Base-by-base conservation (phyloP, 225 moss, liverwort and hornwort species). In the Asterella californica region DNA sequence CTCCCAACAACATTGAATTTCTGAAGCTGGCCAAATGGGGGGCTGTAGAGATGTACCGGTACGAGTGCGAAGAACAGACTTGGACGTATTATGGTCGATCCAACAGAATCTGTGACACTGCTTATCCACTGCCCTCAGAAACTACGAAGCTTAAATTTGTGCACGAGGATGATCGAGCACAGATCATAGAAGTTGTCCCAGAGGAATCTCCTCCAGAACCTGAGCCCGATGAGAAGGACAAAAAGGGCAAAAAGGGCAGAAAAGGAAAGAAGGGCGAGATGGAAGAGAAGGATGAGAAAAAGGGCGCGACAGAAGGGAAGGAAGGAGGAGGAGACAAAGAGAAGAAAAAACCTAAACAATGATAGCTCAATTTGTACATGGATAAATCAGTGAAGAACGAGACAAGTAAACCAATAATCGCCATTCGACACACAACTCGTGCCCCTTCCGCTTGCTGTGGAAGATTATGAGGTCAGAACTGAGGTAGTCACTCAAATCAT, bases 41-140 rank as follows among this genome's bases (percentile, higher is more conserved):
- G 0, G 50, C 49, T 4, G 78, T 84, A 5, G 87, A 87, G 64
- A 82, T 87, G 80, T 87, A 84, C 25, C 82, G 76, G 68, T 69
- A 80, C 15, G 87, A 87, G 67, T 61, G 67, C 32, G 69, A 79
- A 10, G 68, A 36, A 19, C 81, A 78, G 59, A 82, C 74, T 0
- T 87, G 87, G 87, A 80, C 73, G 0, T 84, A 76, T 75, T 87
- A 84, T 80, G 87, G 87, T 5, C 66, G 65, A 53, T 84, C 87
- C 1, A 45, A 74, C 5, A 72, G 84, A 57, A 84, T 87, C 42
- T 87, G 87, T 71, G 87, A 87, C 11, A 82, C 82, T 15, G 45
- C 79, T 29, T 82, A 84, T 61, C 80, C 84, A 0, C 9, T 21
- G 1, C 53, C 74, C 30, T 46, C 61, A 34, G 77, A 22, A 12